These are phyloP conservation scores for Nowakowskiella sp. DNA, from an alignment of 192 early-diverging fungal genomes.

Conservation along the genomic window DNA sequence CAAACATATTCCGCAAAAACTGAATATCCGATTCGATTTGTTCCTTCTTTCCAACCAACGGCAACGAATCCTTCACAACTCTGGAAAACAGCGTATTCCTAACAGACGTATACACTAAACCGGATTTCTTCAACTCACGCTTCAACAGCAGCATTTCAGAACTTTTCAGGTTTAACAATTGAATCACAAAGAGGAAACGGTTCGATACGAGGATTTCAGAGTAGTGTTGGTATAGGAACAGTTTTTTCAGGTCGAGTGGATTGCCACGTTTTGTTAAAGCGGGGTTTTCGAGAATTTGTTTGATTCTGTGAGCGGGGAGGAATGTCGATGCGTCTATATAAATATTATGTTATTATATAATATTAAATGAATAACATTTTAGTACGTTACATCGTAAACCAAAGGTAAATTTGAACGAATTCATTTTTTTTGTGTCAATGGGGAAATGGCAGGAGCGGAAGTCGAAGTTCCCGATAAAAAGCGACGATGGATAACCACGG, in stretches of 20 bases:
- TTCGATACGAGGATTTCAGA: constrained; percentile 15
- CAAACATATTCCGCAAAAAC: constrained; percentile 10
- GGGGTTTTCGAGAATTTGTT: constrained; percentile 6
- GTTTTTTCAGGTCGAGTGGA: constrained; percentile 16
- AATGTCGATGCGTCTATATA: too few relatives aligned
- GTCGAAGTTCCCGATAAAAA: too few relatives aligned
- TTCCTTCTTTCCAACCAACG: not conserved
- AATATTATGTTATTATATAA: too few relatives aligned
- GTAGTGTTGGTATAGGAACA: constrained; percentile 19
- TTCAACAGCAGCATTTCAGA: constrained; percentile 13
- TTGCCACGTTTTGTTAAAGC: constrained; percentile 12
- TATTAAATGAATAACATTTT: too few relatives aligned
- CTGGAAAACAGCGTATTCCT: constrained; percentile 15
- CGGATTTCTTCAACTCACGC: constrained; percentile 12
- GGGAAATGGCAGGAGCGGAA: too few relatives aligned
- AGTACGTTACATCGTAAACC: too few relatives aligned
- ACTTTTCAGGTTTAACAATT: constrained; percentile 19
- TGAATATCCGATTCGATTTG: too few relatives aligned
- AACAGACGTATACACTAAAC: constrained; percentile 13
- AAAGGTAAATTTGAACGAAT: too few relatives aligned
- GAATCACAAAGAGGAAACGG: constrained; percentile 20
- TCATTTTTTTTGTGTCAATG: too few relatives aligned
- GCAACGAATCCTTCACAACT: constrained; percentile 1
- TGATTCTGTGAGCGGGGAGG: too few relatives aligned
- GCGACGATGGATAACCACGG: too few relatives aligned